phyloP scores from a whole-genome alignment of 257 asterid genomes.

The Capsicum chinense region DNA sequence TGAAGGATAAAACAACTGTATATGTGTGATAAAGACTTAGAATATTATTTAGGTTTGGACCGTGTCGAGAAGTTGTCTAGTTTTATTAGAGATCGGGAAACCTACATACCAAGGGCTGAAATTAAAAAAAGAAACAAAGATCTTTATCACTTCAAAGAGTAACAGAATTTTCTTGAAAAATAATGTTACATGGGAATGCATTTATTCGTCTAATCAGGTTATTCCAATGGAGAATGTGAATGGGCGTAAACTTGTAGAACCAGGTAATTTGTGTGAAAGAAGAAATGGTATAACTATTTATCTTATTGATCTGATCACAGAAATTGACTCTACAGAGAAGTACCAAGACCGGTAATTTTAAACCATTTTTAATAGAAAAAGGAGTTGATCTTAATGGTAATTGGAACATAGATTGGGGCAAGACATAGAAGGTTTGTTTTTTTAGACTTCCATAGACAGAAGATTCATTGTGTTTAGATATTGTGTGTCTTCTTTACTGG shows the following conservation, averaged over 20 bases:
- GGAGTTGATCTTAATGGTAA: slow-evolving; percentile 96
- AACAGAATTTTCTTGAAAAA: not conserved
- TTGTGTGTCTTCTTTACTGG: not conserved
- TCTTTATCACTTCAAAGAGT: not conserved
- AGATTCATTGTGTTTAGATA: not conserved
- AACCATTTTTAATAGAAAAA: slow-evolving; percentile 61
- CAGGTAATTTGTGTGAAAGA: slow-evolving; percentile 96
- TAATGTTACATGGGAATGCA: slow-evolving; percentile 27
- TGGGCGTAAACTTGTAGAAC: slow-evolving; percentile 95
- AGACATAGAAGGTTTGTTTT: slow-evolving; percentile 80
- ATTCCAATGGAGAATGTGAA: slow-evolving; percentile 89
- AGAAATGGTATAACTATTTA: slow-evolving; percentile 67
- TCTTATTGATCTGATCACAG: slow-evolving; percentile 27
- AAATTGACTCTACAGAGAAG: slow-evolving; percentile 18
- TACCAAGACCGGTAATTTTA: slow-evolving; percentile 28
- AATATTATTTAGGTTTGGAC: not conserved
- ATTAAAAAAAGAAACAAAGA: not conserved
- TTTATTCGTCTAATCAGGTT: slow-evolving; percentile 52
- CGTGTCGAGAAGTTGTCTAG: not conserved
- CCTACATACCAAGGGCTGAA: not conserved
- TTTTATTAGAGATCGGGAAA: not conserved
- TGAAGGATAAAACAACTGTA: not conserved
- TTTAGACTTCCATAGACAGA: not conserved
- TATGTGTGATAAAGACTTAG: not conserved
- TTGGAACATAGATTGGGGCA: slow-evolving; percentile 99